A percentile compares a stretch with the other conserved stretches of the same genome.
These are phyloP conservation scores for Fusarium cicatricum DNA, from an alignment of 2,329 filamentous ascomycete genomes.

Conservation along the genomic window DNA sequence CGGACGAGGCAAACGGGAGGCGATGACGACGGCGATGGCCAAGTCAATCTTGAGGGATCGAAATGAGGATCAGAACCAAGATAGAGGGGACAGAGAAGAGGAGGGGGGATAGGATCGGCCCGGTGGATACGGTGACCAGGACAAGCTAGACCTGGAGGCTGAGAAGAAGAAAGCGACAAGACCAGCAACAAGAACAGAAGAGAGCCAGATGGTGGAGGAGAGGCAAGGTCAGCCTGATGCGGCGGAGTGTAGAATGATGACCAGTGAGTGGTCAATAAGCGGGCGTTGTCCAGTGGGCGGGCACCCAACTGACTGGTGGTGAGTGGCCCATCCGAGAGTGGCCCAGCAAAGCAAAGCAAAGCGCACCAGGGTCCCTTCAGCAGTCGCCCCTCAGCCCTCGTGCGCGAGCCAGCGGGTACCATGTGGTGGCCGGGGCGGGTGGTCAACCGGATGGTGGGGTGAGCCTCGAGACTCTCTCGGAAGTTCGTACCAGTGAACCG, in stretches of 20 bases:
- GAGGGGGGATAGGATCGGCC: constrained; percentile 27
- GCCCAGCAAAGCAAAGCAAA: constrained; percentile 5
- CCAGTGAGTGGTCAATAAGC: constrained; percentile 16
- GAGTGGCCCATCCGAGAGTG: constrained; percentile 31
- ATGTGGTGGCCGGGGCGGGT: constrained; percentile 5
- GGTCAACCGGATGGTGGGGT: constrained; percentile 20
- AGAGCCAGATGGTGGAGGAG: constrained; percentile 11
- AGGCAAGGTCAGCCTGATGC: constrained; percentile 38
- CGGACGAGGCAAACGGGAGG: constrained; percentile 21
- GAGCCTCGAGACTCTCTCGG: no score
- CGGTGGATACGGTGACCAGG: constrained; percentile 33
- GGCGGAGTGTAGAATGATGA: constrained; percentile 16
- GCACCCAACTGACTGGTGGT: constrained; percentile 34
- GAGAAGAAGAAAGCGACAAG: constrained; percentile 16
- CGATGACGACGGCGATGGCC: constrained; percentile 38
- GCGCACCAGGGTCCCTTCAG: constrained; percentile 9
- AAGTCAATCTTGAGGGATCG: constrained; percentile 33
- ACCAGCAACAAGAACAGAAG: neutral
- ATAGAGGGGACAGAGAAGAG: constrained; percentile 35
- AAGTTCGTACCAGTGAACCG: neutral
- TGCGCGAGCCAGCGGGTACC: constrained; percentile 34
- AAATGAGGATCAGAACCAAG: constrained; percentile 37
- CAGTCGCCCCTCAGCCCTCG: constrained; percentile 21
- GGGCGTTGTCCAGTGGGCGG: constrained; percentile 26
- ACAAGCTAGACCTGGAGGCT: constrained; percentile 32